These are phyloP conservation scores for Deinandra increscens DNA, from an alignment of 129 eudicot species.

Conservation along the genomic window DNA sequence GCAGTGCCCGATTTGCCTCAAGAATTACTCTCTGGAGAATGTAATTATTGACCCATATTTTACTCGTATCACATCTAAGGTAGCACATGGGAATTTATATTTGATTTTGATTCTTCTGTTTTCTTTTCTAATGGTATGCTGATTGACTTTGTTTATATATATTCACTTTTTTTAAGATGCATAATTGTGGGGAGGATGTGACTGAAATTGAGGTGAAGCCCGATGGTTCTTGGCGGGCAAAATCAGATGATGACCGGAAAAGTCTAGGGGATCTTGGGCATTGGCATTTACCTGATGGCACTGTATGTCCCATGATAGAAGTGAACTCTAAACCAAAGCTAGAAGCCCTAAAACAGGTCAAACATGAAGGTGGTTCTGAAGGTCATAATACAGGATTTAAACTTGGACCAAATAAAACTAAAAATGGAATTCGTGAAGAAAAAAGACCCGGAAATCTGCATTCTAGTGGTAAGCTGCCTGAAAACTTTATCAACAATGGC, in stretches of 20 bases:
- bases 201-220: constrained; percentile 93
- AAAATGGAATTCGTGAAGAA: constrained; percentile 63
- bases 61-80: constrained; percentile 78
- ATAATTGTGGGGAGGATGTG: constrained; percentile 66
- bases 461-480: constrained; percentile 39
- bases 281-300: constrained; percentile 87
- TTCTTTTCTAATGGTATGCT: neutral
- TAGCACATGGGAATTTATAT: constrained; percentile 12
- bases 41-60: constrained; percentile 86
- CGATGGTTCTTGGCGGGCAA: constrained; percentile 95
- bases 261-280: constrained; percentile 66
- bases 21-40: constrained; percentile 81
- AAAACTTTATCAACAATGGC: constrained; percentile 37
- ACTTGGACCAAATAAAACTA: constrained; percentile 64
- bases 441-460: constrained; percentile 47
- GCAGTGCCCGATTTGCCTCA: constrained; percentile 96
- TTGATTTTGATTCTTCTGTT: neutral
- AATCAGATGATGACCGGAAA: constrained; percentile 65
- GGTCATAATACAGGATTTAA: constrained; percentile 54
- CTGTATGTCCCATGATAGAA: constrained; percentile 40
- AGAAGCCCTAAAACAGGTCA: constrained; percentile 57
- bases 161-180: constrained; percentile 46
- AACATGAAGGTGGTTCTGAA: constrained; percentile 64
- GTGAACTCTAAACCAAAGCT: constrained; percentile 44
- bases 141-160: neutral